phyloP scores from a whole-genome alignment of 805 yeast genomes.

The Saturnispora ahearnii region DNA sequence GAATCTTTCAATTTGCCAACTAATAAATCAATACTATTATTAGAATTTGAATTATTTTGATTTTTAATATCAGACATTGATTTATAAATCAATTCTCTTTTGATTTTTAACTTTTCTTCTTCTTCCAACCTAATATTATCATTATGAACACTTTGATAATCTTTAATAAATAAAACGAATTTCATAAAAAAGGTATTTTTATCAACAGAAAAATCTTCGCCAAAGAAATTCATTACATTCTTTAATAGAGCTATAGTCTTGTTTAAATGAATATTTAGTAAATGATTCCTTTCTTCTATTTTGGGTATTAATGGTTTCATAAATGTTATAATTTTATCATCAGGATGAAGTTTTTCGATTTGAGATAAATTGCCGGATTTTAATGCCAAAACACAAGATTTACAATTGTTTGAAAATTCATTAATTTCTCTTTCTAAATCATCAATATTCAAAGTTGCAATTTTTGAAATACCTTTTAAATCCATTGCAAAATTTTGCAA shows the following conservation, averaged over 20 bases:
- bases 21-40: conserved; percentile 13
- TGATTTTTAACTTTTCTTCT: conserved; percentile 55
- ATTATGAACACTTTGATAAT: conserved; percentile 53
- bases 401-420: conserved; percentile 43
- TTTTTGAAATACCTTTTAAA: conserved; percentile 40
- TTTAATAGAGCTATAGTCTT: conserved; percentile 45
- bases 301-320: conserved; percentile 31
- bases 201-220: conserved; percentile 51
- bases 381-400: conserved; percentile 43
- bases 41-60: not conserved
- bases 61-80: conserved; percentile 9
- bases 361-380: conserved; percentile 61
- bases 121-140: conserved; percentile 65
- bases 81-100: conserved; percentile 49
- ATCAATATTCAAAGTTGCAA: conserved; percentile 55
- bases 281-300: conserved; percentile 36
- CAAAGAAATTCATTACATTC: conserved; percentile 58
- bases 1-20: conserved; percentile 19
- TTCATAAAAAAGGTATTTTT: conserved; percentile 54
- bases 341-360: conserved; percentile 52
- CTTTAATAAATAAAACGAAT: conserved; percentile 49
- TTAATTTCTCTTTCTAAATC: conserved; percentile 50
- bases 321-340: conserved; percentile 49
- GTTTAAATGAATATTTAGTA: conserved; percentile 41
- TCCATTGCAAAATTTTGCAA: conserved; percentile 54